Percentiles rank a stretch among this genome's conserved stretches.
Conservation (phyloP, 768 basidiomycete genomes). For the Trametes elegans region DNA sequence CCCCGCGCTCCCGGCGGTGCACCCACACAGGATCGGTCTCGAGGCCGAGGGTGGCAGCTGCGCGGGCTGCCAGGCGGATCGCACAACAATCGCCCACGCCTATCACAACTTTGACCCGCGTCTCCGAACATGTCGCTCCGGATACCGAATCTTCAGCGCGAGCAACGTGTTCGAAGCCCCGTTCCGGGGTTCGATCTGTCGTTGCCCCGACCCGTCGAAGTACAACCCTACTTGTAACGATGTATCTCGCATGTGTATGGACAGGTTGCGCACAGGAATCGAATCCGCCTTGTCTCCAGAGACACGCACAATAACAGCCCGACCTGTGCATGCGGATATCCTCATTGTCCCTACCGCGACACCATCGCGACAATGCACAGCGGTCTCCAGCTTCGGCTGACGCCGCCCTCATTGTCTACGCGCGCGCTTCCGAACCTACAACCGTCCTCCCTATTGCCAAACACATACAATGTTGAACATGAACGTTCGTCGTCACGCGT, state of each 20-base stretch:
- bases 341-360: constrained; percentile 3
- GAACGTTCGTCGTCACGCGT: too few relatives aligned
- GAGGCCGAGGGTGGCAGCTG: too few relatives aligned
- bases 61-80: neutral
- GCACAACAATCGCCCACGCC: constrained; percentile 6
- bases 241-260: neutral
- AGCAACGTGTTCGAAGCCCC: neutral
- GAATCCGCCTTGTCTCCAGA: too few relatives aligned
- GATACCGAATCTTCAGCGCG: neutral
- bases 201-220: constrained; percentile 5
- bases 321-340: too few relatives aligned
- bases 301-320: neutral
- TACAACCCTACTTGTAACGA: neutral
- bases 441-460: too few relatives aligned
- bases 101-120: constrained; percentile 7
- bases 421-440: neutral
- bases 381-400: neutral
- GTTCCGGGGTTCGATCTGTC: constrained; percentile 3
- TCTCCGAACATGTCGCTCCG: neutral
- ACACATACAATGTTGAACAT: too few relatives aligned
- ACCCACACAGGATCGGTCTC: too few relatives aligned
- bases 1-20: constrained; percentile 4
- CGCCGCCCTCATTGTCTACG: constrained; percentile 5
- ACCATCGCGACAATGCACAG: neutral
- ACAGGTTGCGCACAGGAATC: too few relatives aligned